Evolutionary conservation across 2,329 filamentous ascomycete species (phyloP), one percentile per base, ranked within the genome.

Genomic region (Aspergillus eucalypticola): DNA sequence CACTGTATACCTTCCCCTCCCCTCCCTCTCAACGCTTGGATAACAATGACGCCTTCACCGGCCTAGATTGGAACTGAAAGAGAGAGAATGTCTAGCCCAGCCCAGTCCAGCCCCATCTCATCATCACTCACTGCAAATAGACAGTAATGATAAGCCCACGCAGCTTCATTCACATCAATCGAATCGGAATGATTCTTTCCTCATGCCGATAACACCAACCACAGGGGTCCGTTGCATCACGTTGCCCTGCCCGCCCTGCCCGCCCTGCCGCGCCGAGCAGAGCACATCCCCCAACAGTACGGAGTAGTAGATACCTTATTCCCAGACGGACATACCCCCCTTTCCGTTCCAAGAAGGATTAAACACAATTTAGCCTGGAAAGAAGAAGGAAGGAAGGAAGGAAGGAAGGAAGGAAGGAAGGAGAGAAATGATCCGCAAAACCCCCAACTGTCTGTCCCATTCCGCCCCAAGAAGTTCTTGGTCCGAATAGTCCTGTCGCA

Each of bases 121-220:
- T 29, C 27, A 11, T 29, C 27, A 29, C 27, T 29, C 7, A 23
- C 21, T 27, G 25, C 25, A 27, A 27, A 27, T 27, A 27, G 25
- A 8, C 2, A 6, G 25, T 27, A 27, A 19, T 50, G 46, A 50
- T 50, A 50, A 50, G 46, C 27, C 8, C 46, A 29, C 46, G 46
- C 46, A 50, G 25, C 15, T 42, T 23, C 25, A 54, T 32, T 39
- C 10, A 11, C 13, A 35, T 35, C 32, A 15, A 35, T 35, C 42
- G 25, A 42, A 44, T 44, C 52, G 53, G 53, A 66, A 56, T 59
- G 52, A 54, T 21, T 42, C 46, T 42, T 32, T 44, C 27, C 49
- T 49, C 42, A 50, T 29, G n/a, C 38, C 44, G 27, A 54, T 21
- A 51, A 70, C 65, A 66, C 71, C 72, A 74, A 74, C 72, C 72